Percentiles rank a stretch among this genome's conserved stretches.
Conservation (phyloP, 345 rosid genomes). For the Carallia pectinifolia region DNA sequence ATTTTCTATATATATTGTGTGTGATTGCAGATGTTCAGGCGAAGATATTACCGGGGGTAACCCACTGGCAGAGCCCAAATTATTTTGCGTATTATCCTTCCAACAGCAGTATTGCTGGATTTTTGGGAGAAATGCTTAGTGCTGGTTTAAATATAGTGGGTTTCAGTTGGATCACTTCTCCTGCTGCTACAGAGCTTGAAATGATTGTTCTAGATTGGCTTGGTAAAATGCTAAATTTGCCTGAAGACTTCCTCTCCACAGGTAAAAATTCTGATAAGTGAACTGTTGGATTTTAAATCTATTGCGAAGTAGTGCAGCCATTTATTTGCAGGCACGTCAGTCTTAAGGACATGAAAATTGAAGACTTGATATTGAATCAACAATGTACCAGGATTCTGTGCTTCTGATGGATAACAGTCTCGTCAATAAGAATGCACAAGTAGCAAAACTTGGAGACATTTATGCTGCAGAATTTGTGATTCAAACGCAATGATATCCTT, state of each 20-base stretch:
- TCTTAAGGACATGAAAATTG: no score
- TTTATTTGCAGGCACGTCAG: no score
- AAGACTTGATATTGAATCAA: no score
- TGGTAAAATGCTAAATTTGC: slow-evolving; percentile 69
- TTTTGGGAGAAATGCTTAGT: slow-evolving; percentile 93
- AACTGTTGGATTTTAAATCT: not conserved
- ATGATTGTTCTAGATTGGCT: slow-evolving; percentile 92
- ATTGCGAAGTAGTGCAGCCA: not conserved
- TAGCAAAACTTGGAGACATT: not conserved
- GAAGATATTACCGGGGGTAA: slow-evolving; percentile 79
- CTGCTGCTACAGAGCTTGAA: slow-evolving; percentile 93
- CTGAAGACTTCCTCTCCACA: slow-evolving; percentile 64
- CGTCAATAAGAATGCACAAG: no score
- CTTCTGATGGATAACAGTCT: no score
- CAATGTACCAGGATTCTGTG: no score
- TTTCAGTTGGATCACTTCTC: slow-evolving; percentile 90
- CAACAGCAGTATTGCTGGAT: slow-evolving; percentile 82
- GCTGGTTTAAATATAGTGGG: slow-evolving; percentile 85
- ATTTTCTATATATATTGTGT: not conserved
- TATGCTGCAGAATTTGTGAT: not conserved
- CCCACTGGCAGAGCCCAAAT: slow-evolving; percentile 92
- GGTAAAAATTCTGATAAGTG: slow-evolving; percentile 35
- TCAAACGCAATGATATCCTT: not conserved
- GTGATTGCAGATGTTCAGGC: slow-evolving; percentile 50
- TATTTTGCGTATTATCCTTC: slow-evolving; percentile 87